phyloP scores from a whole-genome alignment of 2,329 filamentous ascomycete genomes.

The Fusarium sp. region DNA sequence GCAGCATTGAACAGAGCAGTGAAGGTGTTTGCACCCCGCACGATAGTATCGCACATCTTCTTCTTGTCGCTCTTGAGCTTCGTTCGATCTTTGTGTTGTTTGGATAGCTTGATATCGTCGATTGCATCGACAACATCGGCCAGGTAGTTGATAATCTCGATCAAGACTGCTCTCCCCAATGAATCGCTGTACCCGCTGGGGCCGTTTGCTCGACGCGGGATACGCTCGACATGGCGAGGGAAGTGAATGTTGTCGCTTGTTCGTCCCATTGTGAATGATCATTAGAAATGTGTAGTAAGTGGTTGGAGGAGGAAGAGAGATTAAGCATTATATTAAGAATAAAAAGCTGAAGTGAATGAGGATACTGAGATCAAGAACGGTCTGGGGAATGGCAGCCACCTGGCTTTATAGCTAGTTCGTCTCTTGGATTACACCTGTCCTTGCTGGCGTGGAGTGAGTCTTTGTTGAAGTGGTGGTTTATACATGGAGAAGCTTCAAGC shows the following conservation, averaged over 20 bases:
- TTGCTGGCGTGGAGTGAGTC: conserved; percentile 4
- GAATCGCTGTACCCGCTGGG: conserved; percentile 27
- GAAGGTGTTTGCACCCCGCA: conserved; percentile 31
- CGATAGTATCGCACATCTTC: conserved; percentile 27
- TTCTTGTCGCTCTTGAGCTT: conserved; percentile 31
- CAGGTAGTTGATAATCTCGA: conserved; percentile 37
- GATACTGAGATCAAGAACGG: background rate
- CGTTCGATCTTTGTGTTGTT: conserved; percentile 21
- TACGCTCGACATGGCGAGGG: conserved; percentile 31
- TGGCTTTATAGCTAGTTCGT: conserved; percentile 16
- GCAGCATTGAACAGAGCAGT: conserved; percentile 33
- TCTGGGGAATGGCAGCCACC: background rate
- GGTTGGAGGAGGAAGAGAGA: background rate
- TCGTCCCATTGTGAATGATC: conserved; percentile 30
- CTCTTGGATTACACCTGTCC: conserved; percentile 2
- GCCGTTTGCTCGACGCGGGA: conserved; percentile 28
- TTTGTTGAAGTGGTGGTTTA: conserved; percentile 25
- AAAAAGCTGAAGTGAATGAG: background rate
- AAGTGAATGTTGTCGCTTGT: conserved; percentile 36
- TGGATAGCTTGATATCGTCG: conserved; percentile 33
- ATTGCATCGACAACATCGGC: conserved; percentile 34
- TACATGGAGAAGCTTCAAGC: conserved; percentile 25
- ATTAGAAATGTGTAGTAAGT: conserved; percentile 9
- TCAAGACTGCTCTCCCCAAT: conserved; percentile 34
- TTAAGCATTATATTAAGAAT: conserved; percentile 19